Conservation (phyloP, 176 grass and related monocot species). For the sorghum (Sorghum bicolor) region Sorghum_bicolor_NCBIv3 NC_012870.2:68772501-68773000, state of each 20-base stretch:
- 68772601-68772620: not conserved
- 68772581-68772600: slow-evolving; percentile 8
- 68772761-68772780: not conserved
- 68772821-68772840: too few relatives aligned
- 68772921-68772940: not conserved
- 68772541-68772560: not conserved
- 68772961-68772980: too few relatives aligned
- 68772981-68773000: too few relatives aligned
- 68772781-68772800: not conserved
- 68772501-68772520: not conserved
- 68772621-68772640: not conserved
- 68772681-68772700: not conserved
- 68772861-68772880: not conserved
- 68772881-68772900: too few relatives aligned
- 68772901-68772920: too few relatives aligned
- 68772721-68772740: slow-evolving; percentile 13
- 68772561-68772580: not conserved
- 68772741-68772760: slow-evolving; percentile 26
- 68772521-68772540: not conserved
- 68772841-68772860: too few relatives aligned
- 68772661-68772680: not conserved
- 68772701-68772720: not conserved
- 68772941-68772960: not conserved
- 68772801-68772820: not conserved
- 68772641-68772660: not conserved